These are phyloP conservation scores for Nakazawaea peltata DNA, from an alignment of 805 yeast genomes.

Conservation along the genomic window DNA sequence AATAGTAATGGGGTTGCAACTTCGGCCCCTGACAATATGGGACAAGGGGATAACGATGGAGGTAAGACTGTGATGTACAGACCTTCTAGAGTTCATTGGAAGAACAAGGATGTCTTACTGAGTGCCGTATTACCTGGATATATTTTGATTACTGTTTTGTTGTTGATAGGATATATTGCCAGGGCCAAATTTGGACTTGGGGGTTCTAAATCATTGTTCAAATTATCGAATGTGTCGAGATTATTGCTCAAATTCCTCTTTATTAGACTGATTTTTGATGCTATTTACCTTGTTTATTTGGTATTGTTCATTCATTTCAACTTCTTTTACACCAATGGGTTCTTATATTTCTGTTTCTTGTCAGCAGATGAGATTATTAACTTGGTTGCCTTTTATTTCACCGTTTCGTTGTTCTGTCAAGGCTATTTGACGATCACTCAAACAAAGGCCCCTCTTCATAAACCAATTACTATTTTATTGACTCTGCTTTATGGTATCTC, in stretches of 20 bases:
- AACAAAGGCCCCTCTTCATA: neutral
- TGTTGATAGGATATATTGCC: slow-evolving; percentile 2
- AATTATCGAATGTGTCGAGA: slow-evolving; percentile 8
- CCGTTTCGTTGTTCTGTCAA: slow-evolving; percentile 3
- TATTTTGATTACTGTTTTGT: neutral
- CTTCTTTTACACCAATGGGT: slow-evolving; percentile 2
- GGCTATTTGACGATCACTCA: slow-evolving; percentile 6
- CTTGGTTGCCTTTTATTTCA: slow-evolving; percentile 6
- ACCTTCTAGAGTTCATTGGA: slow-evolving; percentile 1
- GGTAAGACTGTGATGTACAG: slow-evolving; percentile 4
- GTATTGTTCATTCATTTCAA: slow-evolving; percentile 4
- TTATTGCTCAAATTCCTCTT: slow-evolving; percentile 1
- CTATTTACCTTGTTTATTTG: slow-evolving; percentile 4
- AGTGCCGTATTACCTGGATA: slow-evolving; percentile 8
- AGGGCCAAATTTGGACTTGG: neutral
- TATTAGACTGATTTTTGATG: slow-evolving; percentile 3
- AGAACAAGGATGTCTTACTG: slow-evolving; percentile 1
- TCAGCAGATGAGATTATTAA: slow-evolving; percentile 3
- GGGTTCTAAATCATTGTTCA: neutral
- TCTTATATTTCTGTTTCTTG: slow-evolving; percentile 5
- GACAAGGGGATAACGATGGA: no score
- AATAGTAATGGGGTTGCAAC: no score
- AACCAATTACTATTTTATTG: neutral
- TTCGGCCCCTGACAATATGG: no score
- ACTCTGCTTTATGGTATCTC: slow-evolving; percentile 3